These are phyloP conservation scores for Otatea glauca DNA, from an alignment of 176 grass and related monocot genomes.

Conservation along the genomic window DNA sequence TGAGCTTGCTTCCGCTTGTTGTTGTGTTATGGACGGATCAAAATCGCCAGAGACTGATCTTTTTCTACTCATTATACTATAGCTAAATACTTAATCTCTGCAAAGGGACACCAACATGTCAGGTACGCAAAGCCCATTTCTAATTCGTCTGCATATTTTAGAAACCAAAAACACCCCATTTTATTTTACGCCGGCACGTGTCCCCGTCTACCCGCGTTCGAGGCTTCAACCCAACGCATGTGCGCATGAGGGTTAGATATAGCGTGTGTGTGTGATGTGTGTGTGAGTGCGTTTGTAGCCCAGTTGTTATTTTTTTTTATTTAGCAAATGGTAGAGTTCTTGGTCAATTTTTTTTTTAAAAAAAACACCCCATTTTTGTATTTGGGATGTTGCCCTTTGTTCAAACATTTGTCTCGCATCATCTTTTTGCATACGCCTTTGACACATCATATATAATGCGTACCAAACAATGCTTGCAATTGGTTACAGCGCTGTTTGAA, in stretches of 20 bases:
- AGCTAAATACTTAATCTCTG: not conserved
- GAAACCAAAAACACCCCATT: slow-evolving; percentile 26
- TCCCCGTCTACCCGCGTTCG: too few relatives aligned
- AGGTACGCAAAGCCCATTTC: slow-evolving; percentile 41
- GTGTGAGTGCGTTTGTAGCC: too few relatives aligned
- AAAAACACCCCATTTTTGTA: slow-evolving; percentile 45
- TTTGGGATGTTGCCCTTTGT: slow-evolving; percentile 32
- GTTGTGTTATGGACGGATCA: slow-evolving; percentile 1
- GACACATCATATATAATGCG: slow-evolving; percentile 11
- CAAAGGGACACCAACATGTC: slow-evolving; percentile 38
- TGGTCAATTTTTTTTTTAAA: too few relatives aligned
- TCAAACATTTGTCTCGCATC: slow-evolving; percentile 53
- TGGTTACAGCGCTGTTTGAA: slow-evolving; percentile 51
- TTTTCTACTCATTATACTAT: not conserved
- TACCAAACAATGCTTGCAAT: slow-evolving; percentile 36
- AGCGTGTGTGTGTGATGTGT: too few relatives aligned
- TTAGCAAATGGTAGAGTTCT: too few relatives aligned
- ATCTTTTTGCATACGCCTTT: slow-evolving; percentile 55
- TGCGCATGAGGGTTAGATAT: too few relatives aligned
- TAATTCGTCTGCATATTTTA: slow-evolving; percentile 34
- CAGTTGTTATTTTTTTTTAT: too few relatives aligned
- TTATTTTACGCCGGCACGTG: not conserved
- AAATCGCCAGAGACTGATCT: not conserved
- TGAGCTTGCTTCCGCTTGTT: slow-evolving; percentile 40
- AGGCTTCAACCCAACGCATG: too few relatives aligned